Base-by-base conservation (phyloP, 1,284 basidiomycete genomes). In the Blastosporella zonata region DNA sequence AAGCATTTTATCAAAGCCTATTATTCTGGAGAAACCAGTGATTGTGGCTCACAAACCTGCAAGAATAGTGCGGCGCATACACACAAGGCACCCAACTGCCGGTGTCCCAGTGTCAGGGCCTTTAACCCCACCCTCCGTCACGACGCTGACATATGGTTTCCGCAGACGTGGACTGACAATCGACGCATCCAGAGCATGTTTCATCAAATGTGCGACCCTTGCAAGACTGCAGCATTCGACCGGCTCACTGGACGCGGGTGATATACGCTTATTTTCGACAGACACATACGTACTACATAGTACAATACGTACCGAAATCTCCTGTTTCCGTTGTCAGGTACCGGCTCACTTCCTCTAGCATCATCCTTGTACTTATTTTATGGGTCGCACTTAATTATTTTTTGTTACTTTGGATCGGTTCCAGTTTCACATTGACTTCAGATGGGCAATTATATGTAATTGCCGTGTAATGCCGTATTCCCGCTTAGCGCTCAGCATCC, bases 1-100 rank as follows among this genome's bases (percentile, higher is more conserved):
- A 55, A 82, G 78, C 81, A 84, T 64, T 85, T 81, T 60, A 72
- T 83, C 41, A 69, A 71, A 34, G 59, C 72, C 20, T 72, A 73
- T 53, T 68, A 72, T 49, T 64, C 66, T 10, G 69, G 69, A 21
- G 60, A 63, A 42, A 64, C 56, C 39, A 55, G 52, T 35, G 69
- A 73, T 55, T 73, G 71, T 49, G 53, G 58, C 34, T 55, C 55
- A 20, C 45, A 55, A 31, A 53, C 47, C 13, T 73, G 71, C 52
- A 61, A 48, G 15, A 56, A 64, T 47, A 71, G 70, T 54, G 49
- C 55, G 8, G 60, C 59, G 28, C 71, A 73, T 55, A 58, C 55
- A 33, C 71, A 72, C 50, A 63, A 50, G 27, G 70, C 71, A 6
- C 63, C 57, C 9, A 68, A 69, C 50, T 73, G 71, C 49, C 61